Base-by-base conservation (phyloP, 495 filamentous ascomycete genomes). In the Pseudoneurospora amorphoporcata region DNA sequence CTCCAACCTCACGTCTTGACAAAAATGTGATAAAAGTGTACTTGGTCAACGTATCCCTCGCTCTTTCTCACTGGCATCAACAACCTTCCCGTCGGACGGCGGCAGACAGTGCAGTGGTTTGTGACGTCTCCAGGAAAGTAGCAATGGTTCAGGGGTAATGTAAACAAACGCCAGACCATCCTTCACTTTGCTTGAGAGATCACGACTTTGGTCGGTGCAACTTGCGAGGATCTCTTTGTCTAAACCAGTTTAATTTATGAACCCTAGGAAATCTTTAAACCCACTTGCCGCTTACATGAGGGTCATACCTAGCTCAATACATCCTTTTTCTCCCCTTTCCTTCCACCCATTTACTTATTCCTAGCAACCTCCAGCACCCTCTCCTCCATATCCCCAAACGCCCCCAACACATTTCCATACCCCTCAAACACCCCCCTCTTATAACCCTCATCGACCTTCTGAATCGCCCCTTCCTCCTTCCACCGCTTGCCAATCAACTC, bases 361-460 rank as follows among this genome's bases (percentile, higher is more conserved):
- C 79, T 82, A 40, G 85, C 86, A 19, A 82, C 83, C 73, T 80
- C 79, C 81, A 97, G 79, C 29, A 94, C 87, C 76, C 82, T 80
- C 74, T 80, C 77, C 85, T 98, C 95, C 87, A 94, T 91, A 83
- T 89, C 84, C 80, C 89, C 89, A 81, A 99, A 95, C 23, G 89
- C 92, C 70, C 88, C 86, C 68, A 98, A 78, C 17, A 92, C 90
- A 65, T 84, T 85, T 23, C 91, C 93, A 82, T 99, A 99, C 75
- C 77, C 77, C 81, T 91, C 86, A 81, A 90, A 98, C 8, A 90
- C 81, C 0, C 87, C 91, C 76, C 87, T 82, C 75, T 88, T 86
- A 83, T 95, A 99, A 7, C 95, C 95, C 1, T 92, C 90, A 19
- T 87, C 92, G 65, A 98, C 90, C 84, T 88, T 93, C 82, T 90